phyloP scores from a whole-genome alignment of 2,329 filamentous ascomycete species.

The Corniculantispora saksenae region DNA sequence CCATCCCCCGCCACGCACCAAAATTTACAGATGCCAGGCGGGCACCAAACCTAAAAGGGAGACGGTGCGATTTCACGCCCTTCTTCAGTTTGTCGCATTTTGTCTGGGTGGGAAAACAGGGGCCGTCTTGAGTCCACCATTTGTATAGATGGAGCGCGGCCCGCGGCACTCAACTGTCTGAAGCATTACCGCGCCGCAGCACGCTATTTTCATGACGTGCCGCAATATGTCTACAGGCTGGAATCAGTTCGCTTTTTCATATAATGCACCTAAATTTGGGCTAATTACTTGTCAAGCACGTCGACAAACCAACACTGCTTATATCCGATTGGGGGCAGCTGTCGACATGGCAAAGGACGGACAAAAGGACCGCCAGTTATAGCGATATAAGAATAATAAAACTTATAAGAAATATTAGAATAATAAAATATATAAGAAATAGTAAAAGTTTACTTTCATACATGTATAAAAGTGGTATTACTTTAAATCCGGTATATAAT shows the following conservation, averaged over 20 bases:
- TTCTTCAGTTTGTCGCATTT: not conserved
- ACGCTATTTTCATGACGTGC: not conserved
- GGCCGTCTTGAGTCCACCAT: not conserved
- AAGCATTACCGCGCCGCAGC: not conserved
- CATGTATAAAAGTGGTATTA: too few relatives aligned
- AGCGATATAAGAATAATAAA: too few relatives aligned
- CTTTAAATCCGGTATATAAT: too few relatives aligned
- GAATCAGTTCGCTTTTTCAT: not conserved
- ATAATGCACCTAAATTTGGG: too few relatives aligned
- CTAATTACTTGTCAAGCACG: too few relatives aligned
- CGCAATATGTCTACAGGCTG: not conserved
- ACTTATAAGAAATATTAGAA: too few relatives aligned
- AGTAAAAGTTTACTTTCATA: too few relatives aligned
- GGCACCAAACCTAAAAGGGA: not conserved
- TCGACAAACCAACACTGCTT: too few relatives aligned
- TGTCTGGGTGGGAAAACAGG: not conserved
- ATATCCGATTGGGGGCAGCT: too few relatives aligned
- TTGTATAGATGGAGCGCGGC: not conserved
- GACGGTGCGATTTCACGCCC: not conserved
- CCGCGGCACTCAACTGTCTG: not conserved
- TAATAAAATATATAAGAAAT: too few relatives aligned
- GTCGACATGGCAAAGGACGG: too few relatives aligned
- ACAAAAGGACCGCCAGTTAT: too few relatives aligned
- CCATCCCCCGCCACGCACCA: not conserved
- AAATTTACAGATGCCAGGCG: not conserved